These are phyloP conservation scores for Flaveria sonorensis DNA, from an alignment of 129 eudicot genomes.

Conservation along the genomic window DNA sequence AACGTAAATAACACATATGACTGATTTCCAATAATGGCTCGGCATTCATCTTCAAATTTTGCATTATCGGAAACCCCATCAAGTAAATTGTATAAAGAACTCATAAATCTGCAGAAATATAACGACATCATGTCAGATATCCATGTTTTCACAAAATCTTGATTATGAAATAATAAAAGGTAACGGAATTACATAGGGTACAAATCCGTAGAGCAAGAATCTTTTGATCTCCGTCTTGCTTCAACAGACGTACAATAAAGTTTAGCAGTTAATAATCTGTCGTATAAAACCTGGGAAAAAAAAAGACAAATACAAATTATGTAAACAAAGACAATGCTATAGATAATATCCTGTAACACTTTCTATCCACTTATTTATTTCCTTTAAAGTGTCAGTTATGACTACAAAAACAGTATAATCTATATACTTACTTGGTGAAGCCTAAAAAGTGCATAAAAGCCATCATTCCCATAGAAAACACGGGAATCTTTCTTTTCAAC, in stretches of 20 bases:
- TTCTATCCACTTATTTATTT: not conserved
- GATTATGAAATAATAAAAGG: conserved; percentile 7
- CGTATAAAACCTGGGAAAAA: conserved; percentile 63
- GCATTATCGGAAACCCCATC: conserved; percentile 89
- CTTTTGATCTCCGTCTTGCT: conserved; percentile 60
- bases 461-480: conserved; percentile 85
- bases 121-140: conserved; percentile 12
- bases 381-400: not conserved
- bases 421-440: conserved; percentile 78
- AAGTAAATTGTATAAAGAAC: conserved; percentile 73
- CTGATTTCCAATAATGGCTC: conserved; percentile 89
- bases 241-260: conserved; percentile 50
- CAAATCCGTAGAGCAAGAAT: conserved; percentile 54
- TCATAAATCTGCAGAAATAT: conserved; percentile 69
- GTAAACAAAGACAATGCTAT: not conserved
- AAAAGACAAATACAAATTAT: conserved; percentile 1
- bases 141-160: not conserved
- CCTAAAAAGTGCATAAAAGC: conserved; percentile 80
- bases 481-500: conserved; percentile 45
- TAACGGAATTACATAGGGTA: conserved; percentile 58
- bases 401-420: not conserved
- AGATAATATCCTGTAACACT: not conserved
- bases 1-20: conserved; percentile 89
- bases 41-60: conserved; percentile 94
- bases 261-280: conserved; percentile 78